Percentiles rank a stretch among this genome's conserved stretches.
Evolutionary conservation across 2,329 filamentous ascomycete genomes (phyloP).

Genomic region (Atkinsonella hypoxylon): DNA sequence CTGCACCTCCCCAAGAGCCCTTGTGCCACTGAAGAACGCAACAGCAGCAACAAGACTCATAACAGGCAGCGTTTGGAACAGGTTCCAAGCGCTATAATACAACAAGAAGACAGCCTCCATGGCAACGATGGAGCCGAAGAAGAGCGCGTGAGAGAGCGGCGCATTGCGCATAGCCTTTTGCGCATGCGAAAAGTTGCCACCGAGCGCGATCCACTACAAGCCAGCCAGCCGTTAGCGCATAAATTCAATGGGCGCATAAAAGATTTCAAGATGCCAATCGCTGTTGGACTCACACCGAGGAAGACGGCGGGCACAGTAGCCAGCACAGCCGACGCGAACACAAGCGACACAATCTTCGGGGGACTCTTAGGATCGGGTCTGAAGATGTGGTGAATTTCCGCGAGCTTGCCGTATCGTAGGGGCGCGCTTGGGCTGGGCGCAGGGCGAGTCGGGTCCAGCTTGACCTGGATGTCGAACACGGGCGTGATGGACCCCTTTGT

Average conservation of each 20-base stretch:
- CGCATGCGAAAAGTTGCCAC: conserved; percentile 72
- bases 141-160: conserved; percentile 70
- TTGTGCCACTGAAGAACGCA: conserved; percentile 75
- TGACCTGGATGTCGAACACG: conserved; percentile 61
- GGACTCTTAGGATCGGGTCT: conserved; percentile 67
- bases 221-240: conserved; percentile 16
- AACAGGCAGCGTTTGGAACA: conserved; percentile 78
- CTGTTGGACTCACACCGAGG: conserved; percentile 41
- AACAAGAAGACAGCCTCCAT: conserved; percentile 91
- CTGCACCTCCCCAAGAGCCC: conserved; percentile 88
- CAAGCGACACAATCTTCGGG: conserved; percentile 63
- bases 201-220: conserved; percentile 63
- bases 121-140: conserved; percentile 75
- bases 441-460: conserved; percentile 49
- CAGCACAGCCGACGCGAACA: conserved; percentile 63
- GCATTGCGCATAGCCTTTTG: conserved; percentile 62
- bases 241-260: no score
- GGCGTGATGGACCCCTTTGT: conserved; percentile 54
- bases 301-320: conserved; percentile 65
- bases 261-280: no score
- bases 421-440: conserved; percentile 51
- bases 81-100: conserved; percentile 85
- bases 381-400: conserved; percentile 89
- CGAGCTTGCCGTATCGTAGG: conserved; percentile 70
- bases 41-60: conserved; percentile 55